A percentile compares a stretch with the other conserved stretches of the same genome.
Conservation (phyloP, 2,329 filamentous ascomycete genomes). For the Aspergillus intermedius region DNA sequence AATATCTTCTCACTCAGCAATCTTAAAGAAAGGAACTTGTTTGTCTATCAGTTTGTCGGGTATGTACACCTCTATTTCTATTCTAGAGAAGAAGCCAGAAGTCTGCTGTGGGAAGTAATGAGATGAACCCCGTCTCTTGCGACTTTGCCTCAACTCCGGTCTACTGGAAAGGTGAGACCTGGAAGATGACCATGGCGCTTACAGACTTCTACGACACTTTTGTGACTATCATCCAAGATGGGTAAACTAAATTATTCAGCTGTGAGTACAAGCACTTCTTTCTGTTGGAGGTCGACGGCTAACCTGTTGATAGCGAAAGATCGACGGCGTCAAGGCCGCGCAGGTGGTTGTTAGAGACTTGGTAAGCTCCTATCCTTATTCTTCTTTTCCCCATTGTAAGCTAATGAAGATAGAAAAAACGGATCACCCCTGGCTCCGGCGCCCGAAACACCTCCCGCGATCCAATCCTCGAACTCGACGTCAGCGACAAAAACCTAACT, state of each 20-base stretch:
- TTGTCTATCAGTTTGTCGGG: too few relatives aligned
- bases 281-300: conserved; percentile 5
- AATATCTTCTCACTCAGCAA: too few relatives aligned
- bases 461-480: conserved; percentile 39
- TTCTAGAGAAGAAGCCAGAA: too few relatives aligned
- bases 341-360: conserved; percentile 41
- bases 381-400: background rate
- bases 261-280: conserved; percentile 17
- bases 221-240: conserved; percentile 20
- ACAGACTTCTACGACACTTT: background rate
- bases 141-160: too few relatives aligned
- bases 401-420: conserved; percentile 24
- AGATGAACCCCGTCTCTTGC: too few relatives aligned
- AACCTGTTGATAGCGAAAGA: conserved; percentile 34
- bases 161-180: background rate
- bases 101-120: too few relatives aligned
- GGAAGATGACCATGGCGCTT: background rate
- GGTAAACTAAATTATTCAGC: conserved; percentile 35
- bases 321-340: conserved; percentile 41
- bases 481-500: conserved; percentile 40
- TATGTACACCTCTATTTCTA: too few relatives aligned
- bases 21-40: too few relatives aligned
- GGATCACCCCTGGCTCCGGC: conserved; percentile 23
- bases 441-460: conserved; percentile 26
- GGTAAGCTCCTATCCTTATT: conserved; percentile 15